Evolutionary conservation across 495 filamentous ascomycete genomes (phyloP), one percentile per base, ranked within the genome.

Genomic region (Xylaria telfairii): DNA sequence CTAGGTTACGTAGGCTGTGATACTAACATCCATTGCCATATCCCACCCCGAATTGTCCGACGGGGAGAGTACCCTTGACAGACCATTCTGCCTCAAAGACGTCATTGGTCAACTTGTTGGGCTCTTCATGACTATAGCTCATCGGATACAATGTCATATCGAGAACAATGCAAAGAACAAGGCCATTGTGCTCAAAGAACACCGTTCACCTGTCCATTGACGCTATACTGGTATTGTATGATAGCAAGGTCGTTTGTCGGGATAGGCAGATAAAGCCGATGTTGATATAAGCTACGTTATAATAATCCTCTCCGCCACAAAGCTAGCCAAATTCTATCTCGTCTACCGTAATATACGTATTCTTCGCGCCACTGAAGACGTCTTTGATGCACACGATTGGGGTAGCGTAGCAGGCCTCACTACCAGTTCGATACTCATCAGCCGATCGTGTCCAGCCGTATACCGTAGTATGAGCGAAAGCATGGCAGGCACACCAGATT

Each of bases 371-470:
- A 49, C 54, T 39, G 8, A 21, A n/a, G 9, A 44, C 34, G 12
- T 19, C 32, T 68, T 28, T 13, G 28, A 42, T 68, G 19, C 56
- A 47, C 46, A 26, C 1, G 34, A 44, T 54, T 37, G 8, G 32
- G 15, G 56, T 56, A 56, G 68, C 34, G 57, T 32, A 57, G 68
- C 59, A 42, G 46, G 57, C 39, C 24, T 63, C 32, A 49, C 49
- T 65, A 57, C 49, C 41, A 70, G 28, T 65, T 49, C 9, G 1
- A 46, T 6, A 47, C 13, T 54, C 21, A 44, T 47, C 32, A n/a
- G 17, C 15, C 46, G 32, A 53, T 54, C 44, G 32, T 63, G 28
- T 44, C 24, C 41, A 61, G 56, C 8, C 12, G 28, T 39, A 19
- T 51, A 32, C 26, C 15, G 21, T 47, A 51, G n/a, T 6, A 17